These are phyloP conservation scores for Pinus taeda DNA, from an alignment of 75 land plant genomes.

Conservation along the genomic window DNA sequence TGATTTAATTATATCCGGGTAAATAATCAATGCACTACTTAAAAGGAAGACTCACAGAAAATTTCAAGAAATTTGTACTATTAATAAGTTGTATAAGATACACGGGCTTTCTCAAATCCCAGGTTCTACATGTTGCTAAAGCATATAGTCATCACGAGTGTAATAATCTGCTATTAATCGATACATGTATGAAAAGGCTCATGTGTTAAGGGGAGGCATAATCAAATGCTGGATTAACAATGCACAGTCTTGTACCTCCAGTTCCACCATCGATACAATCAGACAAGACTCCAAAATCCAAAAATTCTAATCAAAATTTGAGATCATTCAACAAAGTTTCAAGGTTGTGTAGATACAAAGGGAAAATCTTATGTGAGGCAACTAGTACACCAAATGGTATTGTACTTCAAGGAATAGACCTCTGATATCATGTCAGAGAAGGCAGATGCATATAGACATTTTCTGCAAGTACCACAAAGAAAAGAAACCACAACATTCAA, in stretches of 20 bases:
- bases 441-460: too few relatives aligned
- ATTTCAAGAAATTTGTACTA: too few relatives aligned
- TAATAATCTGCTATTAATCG: slow-evolving; percentile 97
- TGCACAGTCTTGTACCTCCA: slow-evolving; percentile 66
- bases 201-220: slow-evolving; percentile 94
- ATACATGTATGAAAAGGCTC: slow-evolving; percentile 95
- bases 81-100: too few relatives aligned
- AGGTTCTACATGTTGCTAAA: slow-evolving; percentile 36
- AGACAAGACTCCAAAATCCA: slow-evolving; percentile 92
- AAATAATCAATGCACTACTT: too few relatives aligned
- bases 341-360: slow-evolving; percentile 94
- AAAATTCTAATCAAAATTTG: slow-evolving; percentile 81
- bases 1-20: too few relatives aligned
- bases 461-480: too few relatives aligned
- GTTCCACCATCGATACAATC: slow-evolving; percentile 75
- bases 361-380: too few relatives aligned
- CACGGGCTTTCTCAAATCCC: background rate
- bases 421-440: too few relatives aligned
- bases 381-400: too few relatives aligned
- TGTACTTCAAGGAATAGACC: too few relatives aligned
- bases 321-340: slow-evolving; percentile 81
- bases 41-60: too few relatives aligned
- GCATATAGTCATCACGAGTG: slow-evolving; percentile 82
- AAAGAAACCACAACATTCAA: too few relatives aligned
- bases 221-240: slow-evolving; percentile 92